phyloP scores from a whole-genome alignment of 2,329 filamentous ascomycete genomes.

The Tolypocladium paradoxum region DNA sequence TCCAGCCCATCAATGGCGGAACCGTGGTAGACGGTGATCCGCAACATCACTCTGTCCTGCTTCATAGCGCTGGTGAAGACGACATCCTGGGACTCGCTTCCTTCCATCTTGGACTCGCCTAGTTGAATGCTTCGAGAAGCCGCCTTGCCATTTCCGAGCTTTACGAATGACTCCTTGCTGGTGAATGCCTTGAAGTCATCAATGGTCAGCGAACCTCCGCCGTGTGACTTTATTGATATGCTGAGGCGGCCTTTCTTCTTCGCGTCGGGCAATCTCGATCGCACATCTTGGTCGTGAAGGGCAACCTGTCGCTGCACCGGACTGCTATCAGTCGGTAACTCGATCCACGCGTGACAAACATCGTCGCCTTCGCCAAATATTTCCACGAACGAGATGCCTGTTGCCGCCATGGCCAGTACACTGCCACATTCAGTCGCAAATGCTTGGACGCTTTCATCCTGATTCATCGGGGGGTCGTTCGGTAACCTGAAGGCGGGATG shows the following conservation, averaged over 20 bases:
- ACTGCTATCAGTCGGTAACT: slow-evolving; percentile 57
- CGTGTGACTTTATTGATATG: slow-evolving; percentile 65
- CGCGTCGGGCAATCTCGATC: slow-evolving; percentile 58
- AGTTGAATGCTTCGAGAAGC: slow-evolving; percentile 69
- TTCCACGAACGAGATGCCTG: slow-evolving; percentile 79
- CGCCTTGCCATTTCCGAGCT: slow-evolving; percentile 57
- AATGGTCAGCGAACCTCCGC: slow-evolving; percentile 62
- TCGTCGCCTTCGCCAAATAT: slow-evolving; percentile 72
- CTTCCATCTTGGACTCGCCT: slow-evolving; percentile 61
- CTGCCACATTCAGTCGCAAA: slow-evolving; percentile 74
- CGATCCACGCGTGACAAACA: slow-evolving; percentile 69
- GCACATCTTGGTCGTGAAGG: slow-evolving; percentile 65
- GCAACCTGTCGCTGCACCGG: slow-evolving; percentile 60
- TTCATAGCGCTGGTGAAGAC: slow-evolving; percentile 60
- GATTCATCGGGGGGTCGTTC: slow-evolving; percentile 52
- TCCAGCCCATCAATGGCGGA: slow-evolving; percentile 74
- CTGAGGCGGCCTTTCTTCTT: slow-evolving; percentile 62
- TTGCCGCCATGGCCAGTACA: slow-evolving; percentile 65
- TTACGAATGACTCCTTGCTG: slow-evolving; percentile 62
- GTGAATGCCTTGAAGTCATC: slow-evolving; percentile 63
- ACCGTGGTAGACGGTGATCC: slow-evolving; percentile 68
- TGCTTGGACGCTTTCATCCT: slow-evolving; percentile 71
- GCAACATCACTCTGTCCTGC: slow-evolving; percentile 62
- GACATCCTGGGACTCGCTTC: slow-evolving; percentile 58
- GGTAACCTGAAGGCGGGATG: slow-evolving; percentile 86